Percentiles rank a stretch among this genome's conserved stretches.
Evolutionary conservation across 257 asterid species (phyloP).

Genomic region (Rehmannia glutinosa): DNA sequence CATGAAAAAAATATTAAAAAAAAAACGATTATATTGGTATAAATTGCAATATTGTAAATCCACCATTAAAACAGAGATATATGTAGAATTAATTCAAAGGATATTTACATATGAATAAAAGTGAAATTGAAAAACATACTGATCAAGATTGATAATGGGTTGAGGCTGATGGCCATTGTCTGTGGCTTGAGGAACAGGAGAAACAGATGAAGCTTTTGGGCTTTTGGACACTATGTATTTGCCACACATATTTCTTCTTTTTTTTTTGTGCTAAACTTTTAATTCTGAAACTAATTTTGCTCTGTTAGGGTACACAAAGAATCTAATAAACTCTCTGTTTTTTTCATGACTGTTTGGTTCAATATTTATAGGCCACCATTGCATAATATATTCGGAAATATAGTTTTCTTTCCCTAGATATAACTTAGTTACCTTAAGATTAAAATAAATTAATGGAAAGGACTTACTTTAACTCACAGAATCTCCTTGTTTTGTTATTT

Average conservation of each 20-base stretch:
- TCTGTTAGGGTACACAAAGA: neutral
- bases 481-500: too few species aligned
- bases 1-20: neutral
- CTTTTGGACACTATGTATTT: constrained; percentile 23
- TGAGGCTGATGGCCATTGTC: constrained; percentile 15
- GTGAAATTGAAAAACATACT: constrained; percentile 35
- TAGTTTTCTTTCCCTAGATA: neutral
- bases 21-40: neutral
- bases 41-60: neutral
- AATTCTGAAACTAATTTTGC: neutral
- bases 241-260: constrained; percentile 42
- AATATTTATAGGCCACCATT: neutral
- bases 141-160: constrained; percentile 50
- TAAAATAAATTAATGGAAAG: too few species aligned
- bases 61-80: neutral
- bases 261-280: neutral
- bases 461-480: too few species aligned
- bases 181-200: constrained; percentile 6
- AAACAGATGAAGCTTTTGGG: too few species aligned
- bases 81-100: too few species aligned
- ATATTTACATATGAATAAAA: neutral
- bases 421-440: too few species aligned
- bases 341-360: neutral
- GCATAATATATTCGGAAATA: neutral
- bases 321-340: neutral